phyloP scores from a whole-genome alignment of 2,329 filamentous ascomycete genomes.

The Chaetomiaceae sp. region DNA sequence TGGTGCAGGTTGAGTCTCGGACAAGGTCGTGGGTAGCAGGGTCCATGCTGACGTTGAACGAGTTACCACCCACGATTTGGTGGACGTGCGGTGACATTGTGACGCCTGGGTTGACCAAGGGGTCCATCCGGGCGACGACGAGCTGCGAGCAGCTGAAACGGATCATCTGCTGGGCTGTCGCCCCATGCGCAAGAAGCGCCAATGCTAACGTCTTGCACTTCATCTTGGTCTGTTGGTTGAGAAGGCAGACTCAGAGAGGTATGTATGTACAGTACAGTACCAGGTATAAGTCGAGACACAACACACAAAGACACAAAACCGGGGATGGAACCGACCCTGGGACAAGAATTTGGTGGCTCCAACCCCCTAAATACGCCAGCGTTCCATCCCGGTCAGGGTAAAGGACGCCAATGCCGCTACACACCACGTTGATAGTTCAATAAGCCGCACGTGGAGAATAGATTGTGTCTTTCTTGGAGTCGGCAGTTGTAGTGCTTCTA shows the following conservation, averaged over 20 bases:
- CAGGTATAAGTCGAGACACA: no score
- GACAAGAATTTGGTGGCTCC: not conserved
- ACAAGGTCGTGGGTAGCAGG: slow-evolving; percentile 23
- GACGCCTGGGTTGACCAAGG: slow-evolving; percentile 25
- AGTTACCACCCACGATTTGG: slow-evolving; percentile 28
- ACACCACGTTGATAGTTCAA: not conserved
- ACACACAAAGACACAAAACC: not conserved
- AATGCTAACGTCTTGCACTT: slow-evolving; percentile 8
- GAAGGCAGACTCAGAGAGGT: not conserved
- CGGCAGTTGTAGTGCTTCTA: slow-evolving; percentile 15
- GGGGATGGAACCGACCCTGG: not conserved
- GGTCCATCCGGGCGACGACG: slow-evolving; percentile 29
- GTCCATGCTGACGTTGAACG: slow-evolving; percentile 27
- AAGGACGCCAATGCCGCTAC: slow-evolving; percentile 12
- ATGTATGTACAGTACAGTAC: no score
- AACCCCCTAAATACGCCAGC: slow-evolving; percentile 8
- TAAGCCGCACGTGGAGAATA: not conserved
- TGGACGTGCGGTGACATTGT: slow-evolving; percentile 25
- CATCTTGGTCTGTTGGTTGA: slow-evolving; percentile 9
- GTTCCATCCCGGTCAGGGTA: slow-evolving; percentile 8
- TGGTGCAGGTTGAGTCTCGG: slow-evolving; percentile 23
- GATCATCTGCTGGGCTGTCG: slow-evolving; percentile 25
- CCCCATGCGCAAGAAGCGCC: slow-evolving; percentile 16
- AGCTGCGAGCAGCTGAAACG: slow-evolving; percentile 32
- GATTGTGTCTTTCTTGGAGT: not conserved